Conservation (phyloP, 352 stramenopile genomes). For the Pythium folliculosum region DNA sequence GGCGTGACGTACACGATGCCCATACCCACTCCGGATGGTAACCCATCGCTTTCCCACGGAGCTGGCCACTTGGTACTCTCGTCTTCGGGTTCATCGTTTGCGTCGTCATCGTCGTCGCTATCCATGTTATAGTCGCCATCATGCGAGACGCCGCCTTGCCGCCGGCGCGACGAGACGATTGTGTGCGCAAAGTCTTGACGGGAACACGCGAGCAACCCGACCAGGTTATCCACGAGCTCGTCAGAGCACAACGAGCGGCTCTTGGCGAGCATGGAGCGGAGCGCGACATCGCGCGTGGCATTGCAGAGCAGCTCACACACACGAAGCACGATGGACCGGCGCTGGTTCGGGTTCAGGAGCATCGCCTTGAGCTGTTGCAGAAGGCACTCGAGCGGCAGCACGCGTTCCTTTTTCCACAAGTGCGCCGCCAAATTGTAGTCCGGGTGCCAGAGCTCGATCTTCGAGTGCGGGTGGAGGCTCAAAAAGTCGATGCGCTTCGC, state of each 20-base stretch:
- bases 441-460: constrained; percentile 60
- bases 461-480: constrained; percentile 50
- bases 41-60: constrained; percentile 74
- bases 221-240: constrained; percentile 51
- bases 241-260: constrained; percentile 48
- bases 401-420: constrained; percentile 59
- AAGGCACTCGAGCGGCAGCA: constrained; percentile 66
- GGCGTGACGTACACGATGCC: constrained; percentile 77
- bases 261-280: constrained; percentile 45
- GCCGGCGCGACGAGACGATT: constrained; percentile 30
- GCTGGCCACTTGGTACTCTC: constrained; percentile 62
- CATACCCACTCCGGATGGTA: constrained; percentile 70
- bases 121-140: constrained; percentile 50
- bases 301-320: constrained; percentile 65
- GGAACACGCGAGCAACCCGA: constrained; percentile 52
- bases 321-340: constrained; percentile 59
- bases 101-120: constrained; percentile 59
- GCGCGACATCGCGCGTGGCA: constrained; percentile 50
- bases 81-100: constrained; percentile 52
- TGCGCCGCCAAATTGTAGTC: constrained; percentile 61
- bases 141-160: constrained; percentile 15
- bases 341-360: constrained; percentile 36
- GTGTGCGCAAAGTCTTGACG: constrained; percentile 51
- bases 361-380: constrained; percentile 54
- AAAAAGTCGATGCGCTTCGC: constrained; percentile 75